A percentile compares a stretch with the other conserved stretches of the same genome.
Conservation (phyloP, 768 basidiomycete genomes). For the Russula sp. region DNA sequence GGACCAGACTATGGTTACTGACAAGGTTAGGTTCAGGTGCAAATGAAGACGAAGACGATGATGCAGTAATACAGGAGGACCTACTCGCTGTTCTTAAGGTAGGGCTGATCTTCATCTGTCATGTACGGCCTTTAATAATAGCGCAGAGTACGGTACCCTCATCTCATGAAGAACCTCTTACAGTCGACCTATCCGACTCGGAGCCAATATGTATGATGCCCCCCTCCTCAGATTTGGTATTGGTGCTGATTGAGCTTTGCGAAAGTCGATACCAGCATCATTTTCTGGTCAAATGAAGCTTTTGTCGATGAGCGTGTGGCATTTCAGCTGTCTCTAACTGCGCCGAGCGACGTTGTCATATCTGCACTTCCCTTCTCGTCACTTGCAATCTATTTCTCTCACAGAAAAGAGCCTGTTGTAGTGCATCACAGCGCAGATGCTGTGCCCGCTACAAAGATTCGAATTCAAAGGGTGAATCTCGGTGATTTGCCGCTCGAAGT, state of each 20-base stretch:
- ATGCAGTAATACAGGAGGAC: constrained; percentile 54
- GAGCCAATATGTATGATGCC: constrained; percentile 55
- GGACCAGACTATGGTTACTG: not conserved
- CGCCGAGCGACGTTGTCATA: constrained; percentile 43
- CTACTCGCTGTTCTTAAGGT: constrained; percentile 69
- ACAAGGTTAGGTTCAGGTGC: constrained; percentile 25
- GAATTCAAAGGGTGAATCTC: constrained; percentile 41
- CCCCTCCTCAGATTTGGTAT: constrained; percentile 7
- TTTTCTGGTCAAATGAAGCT: constrained; percentile 66
- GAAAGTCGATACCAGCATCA: constrained; percentile 54
- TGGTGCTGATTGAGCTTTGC: not conserved
- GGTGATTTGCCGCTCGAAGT: constrained; percentile 30
- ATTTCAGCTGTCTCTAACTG: constrained; percentile 66
- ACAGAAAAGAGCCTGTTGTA: constrained; percentile 40
- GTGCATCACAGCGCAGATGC: constrained; percentile 37
- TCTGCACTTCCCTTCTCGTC: constrained; percentile 54
- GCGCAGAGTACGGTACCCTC: constrained; percentile 65
- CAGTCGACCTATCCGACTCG: constrained; percentile 57
- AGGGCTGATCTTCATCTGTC: constrained; percentile 8
- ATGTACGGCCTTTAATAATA: not conserved
- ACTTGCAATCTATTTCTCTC: constrained; percentile 53
- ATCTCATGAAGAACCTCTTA: constrained; percentile 44
- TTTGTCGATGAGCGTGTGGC: constrained; percentile 53
- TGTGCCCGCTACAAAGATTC: constrained; percentile 25
- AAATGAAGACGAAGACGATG: constrained; percentile 38